Evolutionary conservation across 306 rosid genomes (phyloP), one percentile per base, ranked within the genome.

Genomic region (Vigna unguiculata): DNA sequence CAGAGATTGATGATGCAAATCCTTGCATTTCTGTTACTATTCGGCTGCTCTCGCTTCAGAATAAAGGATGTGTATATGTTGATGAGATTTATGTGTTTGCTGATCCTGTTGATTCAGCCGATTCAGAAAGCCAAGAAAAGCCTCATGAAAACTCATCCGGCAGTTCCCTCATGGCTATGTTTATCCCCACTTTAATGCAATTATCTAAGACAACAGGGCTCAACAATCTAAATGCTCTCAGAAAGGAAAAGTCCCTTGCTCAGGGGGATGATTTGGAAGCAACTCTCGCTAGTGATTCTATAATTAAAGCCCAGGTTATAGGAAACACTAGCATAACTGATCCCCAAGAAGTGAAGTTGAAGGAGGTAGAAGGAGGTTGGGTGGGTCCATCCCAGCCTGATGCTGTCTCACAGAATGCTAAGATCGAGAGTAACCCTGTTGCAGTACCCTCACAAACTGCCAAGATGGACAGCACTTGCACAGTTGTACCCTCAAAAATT

Each of bases 61-160:
- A 72, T 51, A 90, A 92, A 79, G 88, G 85, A 32, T 78, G 81
- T 17, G 78, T 89, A 53, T 87, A 24, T 78, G 87, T 95, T 76
- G 96, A 92, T 77, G 99, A 92, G 81, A 83, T 95, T 54, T 92
- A 88, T 69, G 87, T 92, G 80, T 91, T 90, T 81, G 98, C 86
- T 17, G 95, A 89, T 83, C 96, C 97, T 34, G 88, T 87, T 66
- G 91, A 78, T 77, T 74, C 85, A 41, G 25, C 66, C 69, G 89
- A 87, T 17, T 82, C 82, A 72, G 93, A 85, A 81, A 86, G 57
- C 43, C 82, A 83, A 72, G 88, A 69, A 34, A 82, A 45, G 62
- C 71, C 17, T 46, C 48, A 32, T 15, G 95, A 80, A 69, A 89
- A 75, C 78, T 71, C 93, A 11, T 77, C 87, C 66, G 62, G 82